Percentiles rank a stretch among this genome's conserved stretches.
Conservation (phyloP, 306 rosid genomes). For the Myrica gale region DNA sequence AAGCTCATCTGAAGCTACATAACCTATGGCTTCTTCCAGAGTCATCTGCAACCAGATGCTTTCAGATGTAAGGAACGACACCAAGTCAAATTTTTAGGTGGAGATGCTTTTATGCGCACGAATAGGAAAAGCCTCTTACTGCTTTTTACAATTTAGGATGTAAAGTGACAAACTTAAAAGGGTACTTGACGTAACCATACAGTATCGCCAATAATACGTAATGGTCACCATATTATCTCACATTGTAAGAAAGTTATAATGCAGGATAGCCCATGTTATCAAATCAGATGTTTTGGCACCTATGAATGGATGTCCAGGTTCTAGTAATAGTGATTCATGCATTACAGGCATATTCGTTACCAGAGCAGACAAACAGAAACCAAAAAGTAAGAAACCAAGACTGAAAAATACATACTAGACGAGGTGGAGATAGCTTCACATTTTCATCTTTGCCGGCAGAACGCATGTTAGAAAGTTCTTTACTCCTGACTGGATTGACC, state of each 20-base stretch:
- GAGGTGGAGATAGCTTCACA: slow-evolving; percentile 90
- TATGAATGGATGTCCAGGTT: neutral
- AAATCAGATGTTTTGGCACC: neutral
- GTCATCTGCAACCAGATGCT: slow-evolving; percentile 65
- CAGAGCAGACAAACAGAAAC: neutral
- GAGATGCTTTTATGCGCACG: neutral
- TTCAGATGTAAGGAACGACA: slow-evolving; percentile 26
- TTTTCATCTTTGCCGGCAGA: slow-evolving; percentile 77
- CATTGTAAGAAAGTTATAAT: neutral
- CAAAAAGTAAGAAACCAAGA: slow-evolving; percentile 15
- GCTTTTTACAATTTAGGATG: neutral
- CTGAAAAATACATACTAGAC: slow-evolving; percentile 63
- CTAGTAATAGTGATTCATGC: neutral
- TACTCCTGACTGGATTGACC: slow-evolving; percentile 81
- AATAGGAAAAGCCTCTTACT: neutral
- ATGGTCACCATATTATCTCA: neutral
- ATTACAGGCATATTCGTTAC: neutral
- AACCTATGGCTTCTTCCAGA: slow-evolving; percentile 97
- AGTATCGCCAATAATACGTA: neutral
- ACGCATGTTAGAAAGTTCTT: slow-evolving; percentile 76
- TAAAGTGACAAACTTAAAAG: neutral
- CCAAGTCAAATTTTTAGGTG: neutral
- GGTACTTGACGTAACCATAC: neutral
- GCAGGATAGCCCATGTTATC: neutral
- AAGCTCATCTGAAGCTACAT: slow-evolving; percentile 94